Evolutionary conservation across 2,329 filamentous ascomycete species (phyloP).

Genomic region (Beauveria rudraprayagi): DNA sequence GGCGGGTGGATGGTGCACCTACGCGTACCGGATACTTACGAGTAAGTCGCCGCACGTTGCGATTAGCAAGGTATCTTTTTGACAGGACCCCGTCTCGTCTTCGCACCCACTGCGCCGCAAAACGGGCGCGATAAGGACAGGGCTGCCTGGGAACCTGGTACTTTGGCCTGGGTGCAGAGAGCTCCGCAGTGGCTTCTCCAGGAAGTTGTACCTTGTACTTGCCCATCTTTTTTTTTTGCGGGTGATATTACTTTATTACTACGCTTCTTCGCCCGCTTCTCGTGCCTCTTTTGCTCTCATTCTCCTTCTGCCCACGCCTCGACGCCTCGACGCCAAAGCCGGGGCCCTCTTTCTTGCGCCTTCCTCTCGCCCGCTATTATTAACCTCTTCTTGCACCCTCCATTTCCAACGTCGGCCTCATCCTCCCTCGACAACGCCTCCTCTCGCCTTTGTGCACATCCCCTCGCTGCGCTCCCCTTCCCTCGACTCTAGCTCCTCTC

Average conservation of each 20-base stretch:
- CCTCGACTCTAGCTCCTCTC: background rate
- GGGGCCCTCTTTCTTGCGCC: too few species aligned
- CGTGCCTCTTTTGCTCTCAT: background rate
- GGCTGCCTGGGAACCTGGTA: background rate
- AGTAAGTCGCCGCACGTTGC: background rate
- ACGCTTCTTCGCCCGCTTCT: too few species aligned
- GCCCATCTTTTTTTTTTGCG: too few species aligned
- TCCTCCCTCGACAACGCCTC: background rate
- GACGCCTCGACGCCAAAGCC: background rate
- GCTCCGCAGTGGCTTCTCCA: background rate
- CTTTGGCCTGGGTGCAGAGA: background rate
- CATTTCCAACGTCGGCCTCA: constrained; percentile 2
- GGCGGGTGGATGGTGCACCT: constrained; percentile 1
- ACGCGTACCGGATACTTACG: background rate
- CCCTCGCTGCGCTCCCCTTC: background rate
- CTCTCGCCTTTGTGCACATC: background rate
- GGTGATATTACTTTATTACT: too few species aligned
- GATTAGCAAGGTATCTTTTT: background rate
- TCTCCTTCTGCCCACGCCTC: background rate
- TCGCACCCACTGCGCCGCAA: background rate
- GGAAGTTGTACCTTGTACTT: background rate
- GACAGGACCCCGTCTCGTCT: background rate
- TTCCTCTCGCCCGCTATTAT: background rate
- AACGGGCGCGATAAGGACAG: background rate
- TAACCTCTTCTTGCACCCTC: background rate